phyloP scores from a whole-genome alignment of 441 rosid genomes.

The Syzygium syzygioides region DNA sequence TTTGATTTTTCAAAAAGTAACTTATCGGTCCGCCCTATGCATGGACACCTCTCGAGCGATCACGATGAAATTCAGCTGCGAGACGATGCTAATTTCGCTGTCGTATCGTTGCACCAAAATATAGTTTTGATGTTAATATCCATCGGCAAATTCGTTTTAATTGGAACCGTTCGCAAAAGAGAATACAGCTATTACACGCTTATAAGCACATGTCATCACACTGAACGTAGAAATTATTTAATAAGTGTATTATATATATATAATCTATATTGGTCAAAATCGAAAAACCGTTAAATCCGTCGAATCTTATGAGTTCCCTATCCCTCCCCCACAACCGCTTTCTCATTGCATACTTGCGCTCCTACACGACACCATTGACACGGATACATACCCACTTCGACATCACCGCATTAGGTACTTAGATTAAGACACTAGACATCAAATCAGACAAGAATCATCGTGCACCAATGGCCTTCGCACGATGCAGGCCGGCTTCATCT shows the following conservation, averaged over 20 bases:
- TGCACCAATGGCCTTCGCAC: not conserved
- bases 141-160: not conserved
- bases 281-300: not conserved
- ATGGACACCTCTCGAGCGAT: not conserved
- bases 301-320: not conserved
- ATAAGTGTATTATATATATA: not conserved
- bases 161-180: not conserved
- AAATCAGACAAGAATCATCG: not conserved
- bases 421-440: not conserved
- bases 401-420: not conserved
- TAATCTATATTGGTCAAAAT: not conserved
- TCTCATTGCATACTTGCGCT: not conserved
- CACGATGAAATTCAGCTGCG: not conserved
- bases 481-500: not conserved
- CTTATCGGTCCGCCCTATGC: not conserved
- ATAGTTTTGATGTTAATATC: not conserved
- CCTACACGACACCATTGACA: not conserved
- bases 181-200: not conserved
- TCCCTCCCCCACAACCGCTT: not conserved
- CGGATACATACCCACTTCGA: not conserved
- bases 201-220: not conserved
- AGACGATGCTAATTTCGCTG: not conserved
- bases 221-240: not conserved
- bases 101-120: not conserved
- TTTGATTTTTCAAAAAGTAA: not conserved